A percentile compares a stretch with the other conserved stretches of the same genome.
These are phyloP conservation scores for Diphasiastrum complanatum DNA, from an alignment of 83 land plant genomes.

Conservation along the genomic window DNA sequence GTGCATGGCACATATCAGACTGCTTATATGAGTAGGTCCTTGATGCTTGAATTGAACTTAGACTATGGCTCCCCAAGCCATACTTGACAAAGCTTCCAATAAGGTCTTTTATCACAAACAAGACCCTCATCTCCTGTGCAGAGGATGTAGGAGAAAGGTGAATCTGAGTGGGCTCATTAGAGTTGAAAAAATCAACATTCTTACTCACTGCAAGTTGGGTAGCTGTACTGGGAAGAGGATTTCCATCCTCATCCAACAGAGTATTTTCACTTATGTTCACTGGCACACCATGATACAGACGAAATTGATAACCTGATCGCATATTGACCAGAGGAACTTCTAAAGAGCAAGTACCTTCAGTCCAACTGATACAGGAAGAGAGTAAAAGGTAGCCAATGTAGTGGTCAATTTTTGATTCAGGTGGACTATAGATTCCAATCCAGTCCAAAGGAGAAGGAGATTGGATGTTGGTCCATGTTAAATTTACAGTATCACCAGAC, in stretches of 20 bases:
- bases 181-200: conserved; percentile 29
- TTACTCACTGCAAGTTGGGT: conserved; percentile 47
- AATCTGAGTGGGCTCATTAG: conserved; percentile 64
- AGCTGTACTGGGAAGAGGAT: conserved; percentile 61
- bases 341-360: conserved; percentile 45
- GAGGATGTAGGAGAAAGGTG: conserved; percentile 53
- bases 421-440: conserved; percentile 87
- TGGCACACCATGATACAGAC: conserved; percentile 57
- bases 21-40: too few species aligned
- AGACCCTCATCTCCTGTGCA: conserved; percentile 65
- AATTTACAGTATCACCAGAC: conserved; percentile 45
- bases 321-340: conserved; percentile 58
- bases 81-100: conserved; percentile 42
- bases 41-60: too few species aligned
- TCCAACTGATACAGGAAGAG: conserved; percentile 43
- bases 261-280: conserved; percentile 28
- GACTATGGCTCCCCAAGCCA: too few species aligned
- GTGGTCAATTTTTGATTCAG: conserved; percentile 39
- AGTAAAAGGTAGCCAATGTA: conserved; percentile 75
- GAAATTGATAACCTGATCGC: conserved; percentile 55
- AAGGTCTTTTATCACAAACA: conserved; percentile 60
- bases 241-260: conserved; percentile 49
- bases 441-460: conserved; percentile 57
- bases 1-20: too few species aligned
- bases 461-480: conserved; percentile 39